Evolutionary conservation across 1,139 yeast genomes (phyloP).

Genomic region (Sugiyamaella paludigena): DNA sequence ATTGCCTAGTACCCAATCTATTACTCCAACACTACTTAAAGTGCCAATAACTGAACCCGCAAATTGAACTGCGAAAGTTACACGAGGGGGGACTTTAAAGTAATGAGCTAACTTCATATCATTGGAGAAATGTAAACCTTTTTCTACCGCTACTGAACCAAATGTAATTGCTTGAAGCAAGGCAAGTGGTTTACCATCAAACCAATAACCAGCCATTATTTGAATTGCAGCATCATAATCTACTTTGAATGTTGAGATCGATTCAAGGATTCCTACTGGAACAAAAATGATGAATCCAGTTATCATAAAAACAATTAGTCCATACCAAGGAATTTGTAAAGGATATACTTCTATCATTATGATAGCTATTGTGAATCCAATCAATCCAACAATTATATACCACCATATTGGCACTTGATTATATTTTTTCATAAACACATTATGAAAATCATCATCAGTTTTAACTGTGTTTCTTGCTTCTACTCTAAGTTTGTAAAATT

Average conservation of each 20-base stretch:
- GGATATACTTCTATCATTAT: constrained; percentile 45
- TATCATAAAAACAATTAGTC: constrained; percentile 56
- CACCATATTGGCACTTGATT: constrained; percentile 64
- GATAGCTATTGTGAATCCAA: constrained; percentile 50
- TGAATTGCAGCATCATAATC: constrained; percentile 56
- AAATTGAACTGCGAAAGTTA: constrained; percentile 59
- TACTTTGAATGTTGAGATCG: constrained; percentile 53
- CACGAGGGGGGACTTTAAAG: constrained; percentile 55
- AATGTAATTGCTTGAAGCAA: constrained; percentile 54
- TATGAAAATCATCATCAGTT: constrained; percentile 7
- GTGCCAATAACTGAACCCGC: constrained; percentile 40
- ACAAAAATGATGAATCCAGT: constrained; percentile 55
- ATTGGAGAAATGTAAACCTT: constrained; percentile 55
- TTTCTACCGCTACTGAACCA: constrained; percentile 60
- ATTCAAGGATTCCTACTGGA: constrained; percentile 46
- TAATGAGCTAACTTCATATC: constrained; percentile 64
- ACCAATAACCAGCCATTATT: constrained; percentile 60
- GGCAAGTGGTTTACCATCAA: constrained; percentile 63
- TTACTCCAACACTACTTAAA: constrained; percentile 52
- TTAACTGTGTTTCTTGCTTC: background rate
- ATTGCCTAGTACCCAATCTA: constrained; percentile 52
- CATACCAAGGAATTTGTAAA: constrained; percentile 46
- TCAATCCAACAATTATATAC: constrained; percentile 46
- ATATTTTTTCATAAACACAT: constrained; percentile 8
- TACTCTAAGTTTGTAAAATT: constrained; percentile 22